Base-by-base conservation (phyloP, 495 filamentous ascomycete species). In the Entonaema liquescens region DNA sequence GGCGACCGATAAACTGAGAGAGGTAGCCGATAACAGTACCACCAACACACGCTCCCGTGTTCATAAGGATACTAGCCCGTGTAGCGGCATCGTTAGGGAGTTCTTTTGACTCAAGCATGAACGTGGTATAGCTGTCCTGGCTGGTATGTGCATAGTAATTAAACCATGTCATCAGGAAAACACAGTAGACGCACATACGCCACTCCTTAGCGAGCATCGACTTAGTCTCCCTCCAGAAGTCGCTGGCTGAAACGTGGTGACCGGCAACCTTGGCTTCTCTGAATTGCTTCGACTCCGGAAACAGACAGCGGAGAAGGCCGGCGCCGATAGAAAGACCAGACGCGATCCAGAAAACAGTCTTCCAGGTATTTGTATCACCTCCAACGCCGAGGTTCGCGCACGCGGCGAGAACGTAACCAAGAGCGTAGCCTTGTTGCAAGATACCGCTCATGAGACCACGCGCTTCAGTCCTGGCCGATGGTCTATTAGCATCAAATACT, bases 101-200 rank as follows among this genome's bases (percentile, higher is more conserved):
- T 49, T 87, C 85, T 76, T 93, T 93, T 38, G 90, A 83, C 12
- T 85, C 84, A 15, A 87, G 79, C 85, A 92, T 88, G 73, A 92
- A 92, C 6, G 91, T 93, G 2, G 90, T 92, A 77, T 93, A 94
- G 65, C 84, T 89, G 76, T 93, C 91, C 74, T 92, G 90, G 15
- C 85, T 87, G 6, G 89, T 89, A 53, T 74, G 59, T 2, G 52
- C 72, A 19, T 77, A 75, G 19, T 75, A 77, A 73, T 82, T 84
- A 75, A 88, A 85, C 87, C 89, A 90, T 9, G 86, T 89, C 91
- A 93, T 91, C 49, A 93, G 81, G 61, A 93, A 82, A 68, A 90
- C 75, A 70, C 87, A 89, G 78, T 93, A 93, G 58, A 92, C 61
- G 71, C 83, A 89, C 81, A 92, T 85, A 70, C 85, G 86, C 91